Percentiles rank a stretch among this genome's conserved stretches.
These are phyloP conservation scores for Aureobasidium pullulans DNA, from an alignment of 2,329 filamentous ascomycete species.

Conservation along the genomic window DNA sequence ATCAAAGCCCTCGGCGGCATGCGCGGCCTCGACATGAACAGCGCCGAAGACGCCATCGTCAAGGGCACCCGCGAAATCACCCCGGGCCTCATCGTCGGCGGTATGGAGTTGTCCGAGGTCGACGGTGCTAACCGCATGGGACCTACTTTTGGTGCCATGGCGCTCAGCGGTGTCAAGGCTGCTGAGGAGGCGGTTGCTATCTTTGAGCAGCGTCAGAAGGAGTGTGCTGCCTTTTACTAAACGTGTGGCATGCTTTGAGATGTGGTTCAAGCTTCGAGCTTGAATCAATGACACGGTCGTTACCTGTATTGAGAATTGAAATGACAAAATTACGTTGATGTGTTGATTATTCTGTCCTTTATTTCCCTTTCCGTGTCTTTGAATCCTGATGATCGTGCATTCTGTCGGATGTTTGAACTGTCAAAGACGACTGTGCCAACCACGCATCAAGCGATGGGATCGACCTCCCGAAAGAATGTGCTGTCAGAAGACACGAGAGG, in stretches of 20 bases:
- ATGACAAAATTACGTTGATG: not conserved
- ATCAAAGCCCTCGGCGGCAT: slow-evolving; percentile 82
- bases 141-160: slow-evolving; percentile 86
- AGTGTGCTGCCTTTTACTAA: slow-evolving; percentile 46
- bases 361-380: too few species aligned
- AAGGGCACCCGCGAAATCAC: slow-evolving; percentile 84
- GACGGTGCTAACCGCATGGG: slow-evolving; percentile 87
- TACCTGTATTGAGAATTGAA: not conserved
- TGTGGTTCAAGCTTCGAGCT: not conserved
- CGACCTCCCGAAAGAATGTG: too few species aligned
- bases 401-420: too few species aligned
- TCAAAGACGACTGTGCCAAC: too few species aligned
- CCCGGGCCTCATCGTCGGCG: slow-evolving; percentile 83
- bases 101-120: slow-evolving; percentile 87
- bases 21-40: slow-evolving; percentile 88
- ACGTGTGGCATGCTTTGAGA: not conserved
- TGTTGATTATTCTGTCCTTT: not conserved
- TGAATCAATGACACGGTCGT: not conserved
- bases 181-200: slow-evolving; percentile 77
- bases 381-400: too few species aligned
- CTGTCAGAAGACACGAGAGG: too few species aligned
- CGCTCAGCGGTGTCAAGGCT: slow-evolving; percentile 77
- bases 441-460: too few species aligned
- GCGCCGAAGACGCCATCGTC: slow-evolving; percentile 86
- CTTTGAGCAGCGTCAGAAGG: slow-evolving; percentile 67